A percentile compares a stretch with the other conserved stretches of the same genome.
These are phyloP conservation scores for Carex cristatella DNA, from an alignment of 176 grass and related monocot species.

Conservation along the genomic window DNA sequence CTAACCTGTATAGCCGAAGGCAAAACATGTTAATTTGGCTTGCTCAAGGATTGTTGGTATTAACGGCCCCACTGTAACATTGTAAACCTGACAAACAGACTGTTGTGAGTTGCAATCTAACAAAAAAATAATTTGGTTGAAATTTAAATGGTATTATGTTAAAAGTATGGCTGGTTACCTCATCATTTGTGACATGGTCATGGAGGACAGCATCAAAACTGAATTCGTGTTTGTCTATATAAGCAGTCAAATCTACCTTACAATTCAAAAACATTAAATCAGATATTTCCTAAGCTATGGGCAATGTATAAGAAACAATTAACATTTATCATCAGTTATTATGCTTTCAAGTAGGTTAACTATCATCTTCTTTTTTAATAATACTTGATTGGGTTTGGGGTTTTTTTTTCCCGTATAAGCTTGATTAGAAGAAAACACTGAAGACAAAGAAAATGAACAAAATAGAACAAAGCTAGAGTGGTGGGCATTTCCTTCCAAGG, in stretches of 20 bases:
- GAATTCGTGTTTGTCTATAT: conserved; percentile 72
- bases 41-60: conserved; percentile 63
- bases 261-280: conserved; percentile 25
- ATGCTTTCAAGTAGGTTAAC: neutral
- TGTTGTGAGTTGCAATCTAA: neutral
- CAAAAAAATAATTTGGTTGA: conserved; percentile 2
- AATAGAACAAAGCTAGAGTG: neutral
- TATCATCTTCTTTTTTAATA: neutral
- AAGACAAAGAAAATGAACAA: neutral
- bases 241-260: conserved; percentile 80
- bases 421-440: neutral
- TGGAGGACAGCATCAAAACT: conserved; percentile 63
- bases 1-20: conserved; percentile 74
- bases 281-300: neutral
- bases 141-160: neutral
- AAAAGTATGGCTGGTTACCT: conserved; percentile 29
- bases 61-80: conserved; percentile 46
- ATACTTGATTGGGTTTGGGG: neutral
- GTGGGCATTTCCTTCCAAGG: neutral
- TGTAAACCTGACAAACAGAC: conserved; percentile 49
- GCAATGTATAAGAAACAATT: neutral
- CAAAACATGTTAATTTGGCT: conserved; percentile 70
- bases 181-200: conserved; percentile 65
- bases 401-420: neutral
- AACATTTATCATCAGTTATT: neutral